Evolutionary conservation across 2,329 filamentous ascomycete genomes (phyloP).

Genomic region (Fusarium sp.): DNA sequence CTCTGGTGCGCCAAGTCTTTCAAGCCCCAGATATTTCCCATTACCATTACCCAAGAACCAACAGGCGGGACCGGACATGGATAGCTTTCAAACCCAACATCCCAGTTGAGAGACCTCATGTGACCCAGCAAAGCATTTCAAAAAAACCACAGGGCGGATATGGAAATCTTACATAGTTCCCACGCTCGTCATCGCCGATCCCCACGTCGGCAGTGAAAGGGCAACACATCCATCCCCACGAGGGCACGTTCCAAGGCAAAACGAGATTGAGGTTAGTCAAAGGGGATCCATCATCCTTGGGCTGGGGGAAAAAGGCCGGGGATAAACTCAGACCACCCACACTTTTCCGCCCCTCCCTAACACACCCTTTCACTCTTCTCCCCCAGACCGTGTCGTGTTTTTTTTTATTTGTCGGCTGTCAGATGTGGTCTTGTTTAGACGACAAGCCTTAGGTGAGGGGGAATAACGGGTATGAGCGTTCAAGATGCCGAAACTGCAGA

Average conservation of each 20-base stretch:
- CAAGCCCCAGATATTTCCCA: neutral
- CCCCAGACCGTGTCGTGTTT: neutral
- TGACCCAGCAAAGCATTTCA: neutral
- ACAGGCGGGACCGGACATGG: neutral
- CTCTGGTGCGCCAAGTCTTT: neutral
- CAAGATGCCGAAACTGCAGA: neutral
- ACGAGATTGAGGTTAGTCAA: constrained; percentile 41
- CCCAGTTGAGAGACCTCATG: neutral
- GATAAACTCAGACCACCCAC: constrained; percentile 36
- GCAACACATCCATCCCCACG: constrained; percentile 21
- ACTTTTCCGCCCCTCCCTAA: constrained; percentile 16
- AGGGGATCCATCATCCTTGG: constrained; percentile 1
- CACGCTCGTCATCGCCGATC: constrained; percentile 17
- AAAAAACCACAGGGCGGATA: constrained; percentile 14
- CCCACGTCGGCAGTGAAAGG: constrained; percentile 8
- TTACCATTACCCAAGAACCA: constrained; percentile 4
- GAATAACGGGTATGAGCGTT: neutral
- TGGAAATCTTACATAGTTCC: constrained; percentile 5
- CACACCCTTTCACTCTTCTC: neutral
- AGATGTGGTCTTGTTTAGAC: constrained; percentile 13
- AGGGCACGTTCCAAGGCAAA: constrained; percentile 34
- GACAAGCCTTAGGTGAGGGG: constrained; percentile 9
- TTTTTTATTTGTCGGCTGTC: constrained; percentile 11
- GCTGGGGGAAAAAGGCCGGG: constrained; percentile 11
- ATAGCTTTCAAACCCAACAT: neutral